Evolutionary conservation across 2,329 filamentous ascomycete species (phyloP), one percentile per base, ranked within the genome.

Genomic region (Hymenoscyphus fraxineus): DNA sequence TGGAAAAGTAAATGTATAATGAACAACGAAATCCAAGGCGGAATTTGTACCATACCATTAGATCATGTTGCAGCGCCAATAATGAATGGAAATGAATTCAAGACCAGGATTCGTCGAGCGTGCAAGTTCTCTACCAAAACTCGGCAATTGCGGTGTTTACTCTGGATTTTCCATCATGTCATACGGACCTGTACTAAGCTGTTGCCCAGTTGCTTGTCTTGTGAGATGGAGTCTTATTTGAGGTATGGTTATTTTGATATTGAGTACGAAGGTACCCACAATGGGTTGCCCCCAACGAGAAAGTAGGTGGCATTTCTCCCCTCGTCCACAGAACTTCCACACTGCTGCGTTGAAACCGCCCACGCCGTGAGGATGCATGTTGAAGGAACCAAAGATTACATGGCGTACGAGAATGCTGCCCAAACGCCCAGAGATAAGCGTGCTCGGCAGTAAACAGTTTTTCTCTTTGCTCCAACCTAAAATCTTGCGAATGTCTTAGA

Each of bases 31-130:
- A 66, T 62, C 66, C 69, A 69, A 64, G 62, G 64, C 66, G 65
- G 67, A 60, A 66, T 65, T 69, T 76, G 74, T 75, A 76, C 69
- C 71, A 74, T 75, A 74, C 69, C 72, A 74, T 74, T 63, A 74
- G 73, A 74, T 72, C 70, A 74, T 72, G 68, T 73, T 73, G 70
- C 68, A 67, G 67, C 64, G 66, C 64, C 67, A 69, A 70, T 71
- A 72, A 72, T 70, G 69, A 70, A 70, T 70, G 68, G 68, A 68
- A 54, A 70, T 68, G 68, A 69, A 64, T 57, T 57, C 47, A n/a
- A 58, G 41, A 54, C 47, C n/a, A 58, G 6, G 16, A 32, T 57
- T 38, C 55, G 2, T 54, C 10, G 12, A n/a, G 40, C 15, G 40
- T 44, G 15, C 40, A n/a, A n/a, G n/a, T 44, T 44, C 15, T 44